phyloP scores from a whole-genome alignment of 257 asterid species.

The Forsythia viridissima region DNA sequence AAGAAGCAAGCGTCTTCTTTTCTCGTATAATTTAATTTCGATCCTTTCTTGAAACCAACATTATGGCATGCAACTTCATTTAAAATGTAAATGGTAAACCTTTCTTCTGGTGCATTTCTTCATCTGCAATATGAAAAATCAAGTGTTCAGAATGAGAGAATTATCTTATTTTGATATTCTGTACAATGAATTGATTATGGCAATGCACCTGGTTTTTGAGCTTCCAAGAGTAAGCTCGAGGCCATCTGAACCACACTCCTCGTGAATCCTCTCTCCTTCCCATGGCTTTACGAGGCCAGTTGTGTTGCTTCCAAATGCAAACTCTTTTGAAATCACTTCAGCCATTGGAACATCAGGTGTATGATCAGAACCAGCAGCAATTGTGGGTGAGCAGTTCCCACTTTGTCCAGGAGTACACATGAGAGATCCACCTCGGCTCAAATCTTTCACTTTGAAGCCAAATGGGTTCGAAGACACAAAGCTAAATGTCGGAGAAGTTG shows the following conservation, averaged over 20 bases:
- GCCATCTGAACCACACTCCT: slow-evolving; percentile 48
- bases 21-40: neutral
- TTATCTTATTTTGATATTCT: neutral
- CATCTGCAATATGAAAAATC: slow-evolving; percentile 18
- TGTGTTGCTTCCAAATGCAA: slow-evolving; percentile 46
- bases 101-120: neutral
- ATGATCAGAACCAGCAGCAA: slow-evolving; percentile 42
- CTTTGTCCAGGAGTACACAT: slow-evolving; percentile 63
- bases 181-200: neutral
- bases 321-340: slow-evolving; percentile 43
- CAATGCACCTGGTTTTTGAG: slow-evolving; percentile 45
- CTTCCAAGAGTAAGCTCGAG: slow-evolving; percentile 61
- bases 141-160: neutral
- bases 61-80: neutral
- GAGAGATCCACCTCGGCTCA: slow-evolving; percentile 47
- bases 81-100: neutral
- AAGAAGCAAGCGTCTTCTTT: neutral
- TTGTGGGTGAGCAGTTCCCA: slow-evolving; percentile 79
- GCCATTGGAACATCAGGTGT: slow-evolving; percentile 65
- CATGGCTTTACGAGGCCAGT: slow-evolving; percentile 53
- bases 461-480: slow-evolving; percentile 71
- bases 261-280: slow-evolving; percentile 67
- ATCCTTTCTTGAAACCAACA: neutral
- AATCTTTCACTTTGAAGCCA: slow-evolving; percentile 46
- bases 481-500: slow-evolving; percentile 76